Base-by-base conservation (phyloP, 768 basidiomycete genomes). In the Termitomyces sp. region DNA sequence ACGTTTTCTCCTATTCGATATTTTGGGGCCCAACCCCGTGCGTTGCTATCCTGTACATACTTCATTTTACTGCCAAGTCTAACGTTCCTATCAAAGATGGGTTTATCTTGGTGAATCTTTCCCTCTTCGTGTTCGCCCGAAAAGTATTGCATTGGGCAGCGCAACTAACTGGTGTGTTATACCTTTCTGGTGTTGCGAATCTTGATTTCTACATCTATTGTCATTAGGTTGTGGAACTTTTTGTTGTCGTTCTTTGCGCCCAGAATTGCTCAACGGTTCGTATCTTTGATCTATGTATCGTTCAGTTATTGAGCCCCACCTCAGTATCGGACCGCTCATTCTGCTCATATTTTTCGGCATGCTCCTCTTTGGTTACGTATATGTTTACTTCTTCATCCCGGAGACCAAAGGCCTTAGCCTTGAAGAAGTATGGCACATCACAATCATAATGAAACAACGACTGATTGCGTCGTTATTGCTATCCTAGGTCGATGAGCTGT, bases 91-190 rank as follows among this genome's bases (percentile, higher is more conserved):
- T 35, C 24, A 18, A 54, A 78, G 78, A 57, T 85, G 83, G 84
- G 88, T 88, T 6, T 88, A 88, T 64, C 79, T 89, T 33, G 87
- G 87, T 52, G 88, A 91, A 74, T 86, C 83, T 20, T 92, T 91
- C 80, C 90, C 89, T 14, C 81, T 92, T 24, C 84, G 88, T 48
- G 86, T 92, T 46, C 80, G 89, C 56, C 80, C 90, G 6, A 90
- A 90, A 69, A 76, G 80, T 62, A 90, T 92, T 65, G 89, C 89
- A 0, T 75, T 90, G n/a, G 87, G 87, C 9, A 86, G 85, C 47
- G 75, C 75, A 10, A 75, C 73, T 28, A 76, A 76, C 56, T 76
- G 75, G 74, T 72, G 40, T 48, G 62, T 57, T 18, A 13, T 11
- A 18, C 8, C 14, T 41, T 45, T 3, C 4, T n/a, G 14, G 16